Percentiles rank a stretch among this genome's conserved stretches.
These are phyloP conservation scores for Tylopilus intermedius DNA, from an alignment of 768 basidiomycete species.

Conservation along the genomic window DNA sequence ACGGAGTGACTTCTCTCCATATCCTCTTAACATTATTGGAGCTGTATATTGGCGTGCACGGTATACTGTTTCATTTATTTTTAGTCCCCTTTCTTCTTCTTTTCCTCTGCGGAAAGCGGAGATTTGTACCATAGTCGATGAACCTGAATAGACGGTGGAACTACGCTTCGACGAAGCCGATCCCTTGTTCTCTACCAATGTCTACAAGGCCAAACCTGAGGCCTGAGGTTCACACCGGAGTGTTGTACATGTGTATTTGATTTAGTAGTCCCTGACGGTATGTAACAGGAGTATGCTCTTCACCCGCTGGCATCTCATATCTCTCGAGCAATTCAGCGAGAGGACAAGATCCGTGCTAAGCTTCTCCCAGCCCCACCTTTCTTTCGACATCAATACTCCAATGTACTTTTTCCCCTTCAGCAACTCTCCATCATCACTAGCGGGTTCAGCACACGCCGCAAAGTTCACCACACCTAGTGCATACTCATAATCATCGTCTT, in stretches of 20 bases:
- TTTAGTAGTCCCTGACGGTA: background rate
- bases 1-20: slow-evolving; percentile 17
- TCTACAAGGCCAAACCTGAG: no score
- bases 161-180: background rate
- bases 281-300: slow-evolving; percentile 1
- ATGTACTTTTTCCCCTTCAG: background rate
- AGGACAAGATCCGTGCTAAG: slow-evolving; percentile 3
- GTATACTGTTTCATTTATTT: slow-evolving; percentile 12
- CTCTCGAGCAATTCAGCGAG: background rate
- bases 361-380: slow-evolving; percentile 9
- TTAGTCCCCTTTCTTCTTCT: background rate
- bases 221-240: no score
- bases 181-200: no score
- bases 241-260: no score
- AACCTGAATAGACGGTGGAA: slow-evolving; percentile 10
- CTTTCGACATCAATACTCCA: slow-evolving; percentile 6
- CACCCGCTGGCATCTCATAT: background rate
- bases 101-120: background rate
- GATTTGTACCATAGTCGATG: slow-evolving; percentile 12
- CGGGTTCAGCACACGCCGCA: background rate
- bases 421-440: background rate
- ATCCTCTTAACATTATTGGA: slow-evolving; percentile 24
- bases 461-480: slow-evolving; percentile 8
- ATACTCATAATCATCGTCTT: slow-evolving; percentile 3
- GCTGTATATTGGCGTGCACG: slow-evolving; percentile 3